These are phyloP conservation scores for Xylona heveae DNA, from an alignment of 495 filamentous ascomycete species.

Conservation along the genomic window DNA sequence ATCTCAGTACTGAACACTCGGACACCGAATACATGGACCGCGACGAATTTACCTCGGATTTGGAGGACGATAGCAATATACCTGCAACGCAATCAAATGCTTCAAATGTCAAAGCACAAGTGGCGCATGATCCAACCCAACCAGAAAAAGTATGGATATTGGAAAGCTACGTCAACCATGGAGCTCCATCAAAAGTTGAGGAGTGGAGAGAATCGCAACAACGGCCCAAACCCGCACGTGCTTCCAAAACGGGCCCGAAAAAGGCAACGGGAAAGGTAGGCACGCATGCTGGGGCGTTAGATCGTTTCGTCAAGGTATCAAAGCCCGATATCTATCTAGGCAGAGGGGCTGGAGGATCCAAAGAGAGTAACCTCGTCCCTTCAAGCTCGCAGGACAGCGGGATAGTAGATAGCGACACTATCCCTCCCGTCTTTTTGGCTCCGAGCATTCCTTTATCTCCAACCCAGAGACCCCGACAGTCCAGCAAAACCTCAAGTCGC, in stretches of 20 bases:
- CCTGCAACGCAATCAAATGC: background rate
- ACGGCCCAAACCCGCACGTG: background rate
- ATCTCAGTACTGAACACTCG: conserved; percentile 29
- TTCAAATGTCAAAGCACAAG: background rate
- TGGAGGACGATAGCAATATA: background rate
- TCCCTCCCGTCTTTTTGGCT: background rate
- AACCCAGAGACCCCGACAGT: background rate
- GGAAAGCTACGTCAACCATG: conserved; percentile 43
- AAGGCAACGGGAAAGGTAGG: background rate
- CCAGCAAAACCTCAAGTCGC: background rate
- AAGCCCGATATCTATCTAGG: conserved; percentile 1
- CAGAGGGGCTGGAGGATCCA: background rate
- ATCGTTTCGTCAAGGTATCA: conserved; percentile 2
- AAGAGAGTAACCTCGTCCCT: background rate
- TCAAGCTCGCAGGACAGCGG: background rate
- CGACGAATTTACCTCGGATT: conserved; percentile 1
- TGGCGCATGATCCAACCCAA: conserved; percentile 41
- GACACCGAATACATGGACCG: conserved; percentile 2
- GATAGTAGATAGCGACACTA: background rate
- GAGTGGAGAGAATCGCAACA: conserved; percentile 50
- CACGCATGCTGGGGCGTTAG: conserved; percentile 3
- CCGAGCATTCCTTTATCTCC: background rate
- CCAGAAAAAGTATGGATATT: conserved; percentile 57
- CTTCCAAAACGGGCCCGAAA: conserved; percentile 1
- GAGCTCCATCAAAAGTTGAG: conserved; percentile 49